Percentiles rank a stretch among this genome's conserved stretches.
Conservation (phyloP, 768 basidiomycete genomes). For the Podaxis sp. region DNA sequence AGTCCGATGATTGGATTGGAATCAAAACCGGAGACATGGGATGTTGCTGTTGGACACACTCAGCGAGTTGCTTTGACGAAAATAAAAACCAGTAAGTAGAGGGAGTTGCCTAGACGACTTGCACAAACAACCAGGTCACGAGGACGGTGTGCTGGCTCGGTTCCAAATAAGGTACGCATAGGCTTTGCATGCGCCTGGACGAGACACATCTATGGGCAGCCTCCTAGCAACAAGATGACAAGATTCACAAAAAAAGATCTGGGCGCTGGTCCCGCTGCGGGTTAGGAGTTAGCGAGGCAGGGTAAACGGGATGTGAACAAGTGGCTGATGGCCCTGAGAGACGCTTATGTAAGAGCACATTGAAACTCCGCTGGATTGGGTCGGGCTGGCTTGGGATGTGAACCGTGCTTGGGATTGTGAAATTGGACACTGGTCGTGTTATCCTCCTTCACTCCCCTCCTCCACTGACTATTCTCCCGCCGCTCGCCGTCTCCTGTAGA, state of each 20-base stretch:
- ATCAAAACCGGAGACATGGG: not conserved
- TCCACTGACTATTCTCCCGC: conserved; percentile 1
- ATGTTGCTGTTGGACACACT: not conserved
- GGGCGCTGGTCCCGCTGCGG: not conserved
- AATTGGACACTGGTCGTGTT: not conserved
- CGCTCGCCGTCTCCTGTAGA: conserved; percentile 9
- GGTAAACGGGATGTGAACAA: not conserved
- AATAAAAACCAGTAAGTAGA: not conserved
- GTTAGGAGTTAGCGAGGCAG: not conserved
- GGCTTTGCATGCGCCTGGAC: not conserved
- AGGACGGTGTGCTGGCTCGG: not conserved
- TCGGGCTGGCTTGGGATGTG: not conserved
- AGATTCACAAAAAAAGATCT: not conserved
- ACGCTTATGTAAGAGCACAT: not conserved
- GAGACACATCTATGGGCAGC: not conserved
- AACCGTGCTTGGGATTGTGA: conserved; percentile 1
- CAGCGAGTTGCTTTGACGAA: not conserved
- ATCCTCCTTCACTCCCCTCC: conserved; percentile 7
- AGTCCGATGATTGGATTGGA: not conserved
- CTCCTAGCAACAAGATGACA: not conserved
- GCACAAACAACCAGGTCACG: not conserved
- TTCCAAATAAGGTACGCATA: not conserved
- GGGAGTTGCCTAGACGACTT: not conserved
- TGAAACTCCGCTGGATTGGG: conserved; percentile 7
- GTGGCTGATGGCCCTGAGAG: not conserved